Conservation (phyloP, 768 basidiomycete species). For the Collybia mongolica region DNA sequence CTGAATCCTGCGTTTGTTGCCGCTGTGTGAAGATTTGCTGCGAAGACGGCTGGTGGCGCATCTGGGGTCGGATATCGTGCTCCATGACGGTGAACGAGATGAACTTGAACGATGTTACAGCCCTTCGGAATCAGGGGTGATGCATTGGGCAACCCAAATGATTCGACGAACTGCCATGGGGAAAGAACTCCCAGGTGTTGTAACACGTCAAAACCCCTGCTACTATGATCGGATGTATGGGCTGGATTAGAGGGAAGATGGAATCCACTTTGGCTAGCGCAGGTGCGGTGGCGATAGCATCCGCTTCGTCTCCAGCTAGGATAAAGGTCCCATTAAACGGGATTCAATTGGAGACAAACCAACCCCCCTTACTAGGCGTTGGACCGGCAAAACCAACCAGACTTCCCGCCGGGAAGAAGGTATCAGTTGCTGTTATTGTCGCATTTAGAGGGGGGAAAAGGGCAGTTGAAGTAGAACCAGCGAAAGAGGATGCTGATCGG, state of each 20-base stretch:
- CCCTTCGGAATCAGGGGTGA: slow-evolving; percentile 44
- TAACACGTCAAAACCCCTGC: slow-evolving; percentile 40
- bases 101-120: slow-evolving; percentile 47
- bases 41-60: slow-evolving; percentile 43
- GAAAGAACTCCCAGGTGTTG: slow-evolving; percentile 47
- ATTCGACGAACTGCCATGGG: slow-evolving; percentile 49
- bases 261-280: slow-evolving; percentile 31
- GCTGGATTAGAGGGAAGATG: slow-evolving; percentile 41
- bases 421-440: too few species aligned
- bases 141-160: slow-evolving; percentile 49
- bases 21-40: slow-evolving; percentile 42
- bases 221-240: slow-evolving; percentile 30
- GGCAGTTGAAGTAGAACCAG: too few species aligned
- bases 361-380: not conserved
- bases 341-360: not conserved
- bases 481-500: too few species aligned
- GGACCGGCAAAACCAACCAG: too few species aligned
- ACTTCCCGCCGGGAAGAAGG: too few species aligned
- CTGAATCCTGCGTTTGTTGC: slow-evolving; percentile 42
- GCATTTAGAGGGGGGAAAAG: too few species aligned
- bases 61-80: slow-evolving; percentile 57
- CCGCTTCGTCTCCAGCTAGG: slow-evolving; percentile 42
- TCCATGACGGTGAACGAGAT: slow-evolving; percentile 70
- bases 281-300: slow-evolving; percentile 41
- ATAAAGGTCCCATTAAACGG: not conserved